Conservation (phyloP, 108 stramenopile species). For the Schizochytrium sp. region DNA sequence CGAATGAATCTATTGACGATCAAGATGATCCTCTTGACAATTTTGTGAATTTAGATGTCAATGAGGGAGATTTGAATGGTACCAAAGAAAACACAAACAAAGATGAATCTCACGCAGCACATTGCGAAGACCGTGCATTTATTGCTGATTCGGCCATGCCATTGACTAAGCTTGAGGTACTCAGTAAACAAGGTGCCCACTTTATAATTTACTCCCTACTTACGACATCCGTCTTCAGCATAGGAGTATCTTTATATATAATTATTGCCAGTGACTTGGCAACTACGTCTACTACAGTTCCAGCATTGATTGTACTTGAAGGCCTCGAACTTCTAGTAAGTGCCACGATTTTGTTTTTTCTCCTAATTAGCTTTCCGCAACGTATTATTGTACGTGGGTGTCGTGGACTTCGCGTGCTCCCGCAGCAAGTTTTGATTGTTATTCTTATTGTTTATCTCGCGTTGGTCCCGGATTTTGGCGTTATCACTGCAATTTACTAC, state of each 20-base stretch:
- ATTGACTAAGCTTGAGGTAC: background rate
- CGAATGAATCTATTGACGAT: too few species aligned
- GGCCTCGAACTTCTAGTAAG: background rate
- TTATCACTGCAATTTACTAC: background rate
- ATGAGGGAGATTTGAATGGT: too few species aligned
- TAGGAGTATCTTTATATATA: too few species aligned
- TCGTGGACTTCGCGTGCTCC: background rate
- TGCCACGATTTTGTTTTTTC: background rate
- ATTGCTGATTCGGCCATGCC: background rate
- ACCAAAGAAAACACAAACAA: too few species aligned
- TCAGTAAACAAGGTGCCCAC: background rate
- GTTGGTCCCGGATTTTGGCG: slow-evolving; percentile 1
- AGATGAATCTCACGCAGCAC: too few species aligned
- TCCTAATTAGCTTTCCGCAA: slow-evolving; percentile 15
- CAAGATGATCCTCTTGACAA: too few species aligned
- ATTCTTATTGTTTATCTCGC: background rate
- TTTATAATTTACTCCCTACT: background rate
- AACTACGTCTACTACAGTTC: background rate
- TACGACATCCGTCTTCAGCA: too few species aligned
- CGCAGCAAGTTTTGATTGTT: slow-evolving; percentile 39
- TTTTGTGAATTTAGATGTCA: too few species aligned
- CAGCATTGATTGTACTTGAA: background rate
- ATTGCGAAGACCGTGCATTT: background rate
- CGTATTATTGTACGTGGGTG: slow-evolving; percentile 10
- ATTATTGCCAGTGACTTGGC: too few species aligned